Evolutionary conservation across 495 filamentous ascomycete species (phyloP).

Genomic region (Jackrogersella minutella): DNA sequence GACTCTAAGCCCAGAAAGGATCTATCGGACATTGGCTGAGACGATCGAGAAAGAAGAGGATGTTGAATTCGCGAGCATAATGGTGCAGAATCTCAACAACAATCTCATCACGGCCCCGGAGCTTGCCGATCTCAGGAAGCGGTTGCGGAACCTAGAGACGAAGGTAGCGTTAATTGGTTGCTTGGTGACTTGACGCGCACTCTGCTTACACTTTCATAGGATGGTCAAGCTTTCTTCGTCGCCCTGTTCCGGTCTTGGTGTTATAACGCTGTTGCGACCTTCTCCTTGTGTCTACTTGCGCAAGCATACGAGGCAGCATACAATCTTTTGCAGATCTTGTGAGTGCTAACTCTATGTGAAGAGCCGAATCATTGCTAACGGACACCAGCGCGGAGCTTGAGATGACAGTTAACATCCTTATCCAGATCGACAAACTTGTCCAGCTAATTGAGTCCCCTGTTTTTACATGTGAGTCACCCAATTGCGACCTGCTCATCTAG

Average conservation of each 20-base stretch:
- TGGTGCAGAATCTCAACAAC: constrained; percentile 99
- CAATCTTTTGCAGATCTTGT: constrained; percentile 96
- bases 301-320: constrained; percentile 99
- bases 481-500: neutral
- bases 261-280: constrained; percentile 97
- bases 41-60: constrained; percentile 99
- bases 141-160: constrained; percentile 88
- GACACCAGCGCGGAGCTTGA: constrained; percentile 86
- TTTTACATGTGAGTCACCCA: constrained; percentile 78
- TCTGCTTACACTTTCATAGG: constrained; percentile 57
- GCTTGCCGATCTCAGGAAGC: constrained; percentile 86
- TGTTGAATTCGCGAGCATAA: constrained; percentile 97
- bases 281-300: constrained; percentile 92
- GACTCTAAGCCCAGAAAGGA: constrained; percentile 90
- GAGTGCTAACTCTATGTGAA: constrained; percentile 39
- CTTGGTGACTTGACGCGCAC: neutral
- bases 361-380: constrained; percentile 22
- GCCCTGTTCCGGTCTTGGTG: constrained; percentile 97
- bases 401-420: constrained; percentile 98
- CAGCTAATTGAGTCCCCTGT: constrained; percentile 97
- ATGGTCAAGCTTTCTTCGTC: constrained; percentile 95
- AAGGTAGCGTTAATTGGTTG: constrained; percentile 59
- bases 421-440: constrained; percentile 98
- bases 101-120: constrained; percentile 98
- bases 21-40: constrained; percentile 95